Evolutionary conservation across 257 asterid genomes (phyloP), one percentile per base, ranked within the genome.

Genomic region (Paraleonurus japonicus): DNA sequence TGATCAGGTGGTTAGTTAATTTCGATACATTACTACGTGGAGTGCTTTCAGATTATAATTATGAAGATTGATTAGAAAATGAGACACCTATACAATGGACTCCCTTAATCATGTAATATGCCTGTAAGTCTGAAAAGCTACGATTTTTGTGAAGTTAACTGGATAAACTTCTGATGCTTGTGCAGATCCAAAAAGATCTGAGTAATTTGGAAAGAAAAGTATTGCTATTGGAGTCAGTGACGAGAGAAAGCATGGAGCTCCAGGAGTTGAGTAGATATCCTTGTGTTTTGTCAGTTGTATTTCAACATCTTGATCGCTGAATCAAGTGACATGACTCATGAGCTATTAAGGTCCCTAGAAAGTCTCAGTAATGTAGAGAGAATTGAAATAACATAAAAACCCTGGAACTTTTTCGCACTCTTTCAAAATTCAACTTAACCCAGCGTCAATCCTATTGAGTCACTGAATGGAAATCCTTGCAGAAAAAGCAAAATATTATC

Each of bases 201-300:
- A 71, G 20, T 81, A 61, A 65, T 73, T 75, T 86, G 77, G 87
- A 91, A 82, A 84, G 71, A 67, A 84, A 77, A 81, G 83, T 73
- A 19, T 74, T 67, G 51, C 80, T 84, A 41, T 61, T 90, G 81
- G 96, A 87, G 81, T 85, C 85, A 16, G 75, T 83, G 28, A 71
- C 77, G 80, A 86, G 81, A 71, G 93, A 75, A 60, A 88, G 79
- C 80, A 74, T 71, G 79, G 88, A 84, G 77, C 81, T 89, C 84
- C 89, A 81, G 85, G 96, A 89, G 71, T 70, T 94, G 83, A 79
- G 84, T 22, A 85, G 75, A 94, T 94, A 90, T 89, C 98, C 97
- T 90, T 78, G 23, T 23, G 47, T 70, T 61, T 73, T 55, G 33
- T 67, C 71, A 23, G 57, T 74, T 32, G 66, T 37, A 65, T 69